phyloP scores from a whole-genome alignment of 2,329 filamentous ascomycete genomes.

The Zymoseptoria crescenta region DNA sequence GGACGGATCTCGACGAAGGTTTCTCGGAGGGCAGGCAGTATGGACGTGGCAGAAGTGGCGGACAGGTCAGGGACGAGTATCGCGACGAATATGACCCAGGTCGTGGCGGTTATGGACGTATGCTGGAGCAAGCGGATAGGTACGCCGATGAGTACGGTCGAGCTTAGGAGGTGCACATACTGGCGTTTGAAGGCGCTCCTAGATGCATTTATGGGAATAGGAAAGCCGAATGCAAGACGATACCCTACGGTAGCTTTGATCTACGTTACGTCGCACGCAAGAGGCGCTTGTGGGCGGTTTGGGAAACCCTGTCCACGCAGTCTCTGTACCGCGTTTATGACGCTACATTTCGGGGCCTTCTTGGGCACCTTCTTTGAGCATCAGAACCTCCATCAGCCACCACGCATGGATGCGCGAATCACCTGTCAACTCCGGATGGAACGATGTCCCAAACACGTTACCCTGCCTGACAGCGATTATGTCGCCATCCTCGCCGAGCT shows the following conservation, averaged over 20 bases:
- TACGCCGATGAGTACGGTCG: constrained; percentile 23
- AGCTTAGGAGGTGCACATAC: not conserved
- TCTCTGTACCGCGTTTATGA: not conserved
- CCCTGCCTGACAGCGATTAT: constrained; percentile 85
- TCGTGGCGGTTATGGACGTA: constrained; percentile 78
- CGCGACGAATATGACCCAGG: constrained; percentile 95
- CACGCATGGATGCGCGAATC: constrained; percentile 85
- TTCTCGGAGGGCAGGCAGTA: constrained; percentile 96
- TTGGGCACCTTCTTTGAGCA: not conserved
- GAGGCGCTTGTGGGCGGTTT: not conserved
- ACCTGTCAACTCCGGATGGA: constrained; percentile 86
- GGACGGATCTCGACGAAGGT: constrained; percentile 89
- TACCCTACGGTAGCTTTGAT: constrained; percentile 1
- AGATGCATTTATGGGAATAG: not conserved
- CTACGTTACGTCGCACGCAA: not conserved
- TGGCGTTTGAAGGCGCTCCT: not conserved
- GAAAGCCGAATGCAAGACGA: not conserved
- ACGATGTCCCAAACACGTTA: constrained; percentile 90
- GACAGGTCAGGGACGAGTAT: constrained; percentile 96
- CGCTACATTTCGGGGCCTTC: not conserved
- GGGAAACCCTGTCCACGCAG: not conserved
- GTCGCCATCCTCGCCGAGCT: constrained; percentile 52
- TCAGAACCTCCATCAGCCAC: constrained; percentile 71
- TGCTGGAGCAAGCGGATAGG: constrained; percentile 50
- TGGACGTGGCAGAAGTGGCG: constrained; percentile 85